Conservation (phyloP, 164 flowering plant species). For the Chloranthus sessilifolius region DNA sequence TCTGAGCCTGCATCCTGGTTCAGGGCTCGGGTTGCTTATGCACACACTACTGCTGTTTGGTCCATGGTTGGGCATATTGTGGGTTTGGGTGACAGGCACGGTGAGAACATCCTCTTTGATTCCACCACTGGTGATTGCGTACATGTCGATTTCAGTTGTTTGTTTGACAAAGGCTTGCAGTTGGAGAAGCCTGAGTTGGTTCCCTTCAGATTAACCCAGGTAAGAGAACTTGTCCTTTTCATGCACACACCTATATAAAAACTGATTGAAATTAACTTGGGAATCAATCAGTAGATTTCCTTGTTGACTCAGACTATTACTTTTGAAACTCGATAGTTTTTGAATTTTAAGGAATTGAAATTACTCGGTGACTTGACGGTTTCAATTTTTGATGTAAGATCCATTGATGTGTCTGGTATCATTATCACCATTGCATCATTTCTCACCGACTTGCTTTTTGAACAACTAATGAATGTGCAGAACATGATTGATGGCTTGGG, state of each 20-base stretch:
- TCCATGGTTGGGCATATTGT: constrained; percentile 99
- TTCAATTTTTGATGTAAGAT: too few relatives aligned
- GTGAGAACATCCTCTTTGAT: constrained; percentile 98
- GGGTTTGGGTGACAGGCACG: constrained; percentile 98
- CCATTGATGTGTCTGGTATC: too few relatives aligned
- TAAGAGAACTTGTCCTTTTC: too few relatives aligned
- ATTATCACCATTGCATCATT: too few relatives aligned
- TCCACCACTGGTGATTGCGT: constrained; percentile 99
- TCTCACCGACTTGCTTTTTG: too few relatives aligned
- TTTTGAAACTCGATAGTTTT: too few relatives aligned
- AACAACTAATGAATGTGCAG: constrained; percentile 29
- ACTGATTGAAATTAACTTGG: too few relatives aligned
- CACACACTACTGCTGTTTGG: constrained; percentile 99
- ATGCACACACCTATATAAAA: too few relatives aligned
- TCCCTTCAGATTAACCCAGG: constrained; percentile 99
- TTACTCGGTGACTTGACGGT: too few relatives aligned
- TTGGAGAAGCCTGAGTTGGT: constrained; percentile 99
- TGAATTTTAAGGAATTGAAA: too few relatives aligned
- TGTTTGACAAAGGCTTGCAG: constrained; percentile 96
- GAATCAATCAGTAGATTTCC: too few relatives aligned
- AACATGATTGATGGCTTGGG: constrained; percentile 99
- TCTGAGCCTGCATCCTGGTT: constrained; percentile 99
- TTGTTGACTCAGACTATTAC: too few relatives aligned
- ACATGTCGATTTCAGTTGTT: constrained; percentile 99
- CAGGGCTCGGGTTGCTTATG: constrained; percentile 94